These are phyloP conservation scores for Collybia mongolica DNA, from an alignment of 768 basidiomycete genomes.

Conservation along the genomic window DNA sequence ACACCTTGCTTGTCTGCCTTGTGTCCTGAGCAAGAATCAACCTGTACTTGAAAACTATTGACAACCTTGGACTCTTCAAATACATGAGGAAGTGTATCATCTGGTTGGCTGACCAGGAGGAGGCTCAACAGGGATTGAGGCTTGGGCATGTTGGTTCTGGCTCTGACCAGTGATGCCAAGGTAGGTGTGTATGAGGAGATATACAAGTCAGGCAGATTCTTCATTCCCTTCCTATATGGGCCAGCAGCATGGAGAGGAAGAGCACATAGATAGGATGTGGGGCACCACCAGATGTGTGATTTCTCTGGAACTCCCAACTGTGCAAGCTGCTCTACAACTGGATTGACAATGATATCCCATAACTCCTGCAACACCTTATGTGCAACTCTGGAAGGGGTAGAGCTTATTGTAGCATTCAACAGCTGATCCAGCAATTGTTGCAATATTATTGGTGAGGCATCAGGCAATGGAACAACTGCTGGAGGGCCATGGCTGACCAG, in stretches of 20 bases:
- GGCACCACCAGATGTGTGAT: conserved; percentile 1
- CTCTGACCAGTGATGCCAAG: conserved; percentile 22
- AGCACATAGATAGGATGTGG: background rate
- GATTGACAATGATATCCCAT: no score
- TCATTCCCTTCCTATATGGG: background rate
- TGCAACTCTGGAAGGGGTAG: background rate
- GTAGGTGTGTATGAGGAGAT: conserved; percentile 5
- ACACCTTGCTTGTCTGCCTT: conserved; percentile 13
- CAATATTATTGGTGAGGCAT: background rate
- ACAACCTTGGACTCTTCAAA: conserved; percentile 1
- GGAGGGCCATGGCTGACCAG: background rate
- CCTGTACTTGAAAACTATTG: background rate
- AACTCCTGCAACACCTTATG: background rate
- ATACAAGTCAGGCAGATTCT: background rate
- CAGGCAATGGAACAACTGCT: background rate
- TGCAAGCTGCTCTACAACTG: background rate
- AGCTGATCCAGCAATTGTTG: background rate
- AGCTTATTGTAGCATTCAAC: background rate
- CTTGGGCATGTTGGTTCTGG: conserved; percentile 8
- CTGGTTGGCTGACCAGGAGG: conserved; percentile 4
- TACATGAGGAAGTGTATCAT: conserved; percentile 4
- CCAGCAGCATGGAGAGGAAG: conserved; percentile 1
- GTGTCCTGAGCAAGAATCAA: conserved; percentile 5
- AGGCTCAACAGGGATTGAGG: background rate
- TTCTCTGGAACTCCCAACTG: background rate